phyloP scores from a whole-genome alignment of 306 rosid genomes.

The Gastrolobium villosum region DNA sequence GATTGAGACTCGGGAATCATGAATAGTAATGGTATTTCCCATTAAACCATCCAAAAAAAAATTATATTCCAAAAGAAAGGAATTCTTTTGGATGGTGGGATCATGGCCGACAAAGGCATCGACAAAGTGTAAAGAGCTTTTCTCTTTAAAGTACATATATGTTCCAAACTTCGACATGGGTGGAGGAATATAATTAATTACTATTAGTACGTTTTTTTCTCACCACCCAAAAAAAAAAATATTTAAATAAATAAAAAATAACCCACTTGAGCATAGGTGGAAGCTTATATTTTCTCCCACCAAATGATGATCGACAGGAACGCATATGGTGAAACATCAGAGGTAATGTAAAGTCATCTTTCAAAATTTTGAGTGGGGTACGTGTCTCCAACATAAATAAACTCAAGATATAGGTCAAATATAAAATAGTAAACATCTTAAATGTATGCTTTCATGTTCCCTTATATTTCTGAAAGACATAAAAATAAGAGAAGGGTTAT shows the following conservation, averaged over 20 bases:
- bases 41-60: not conserved
- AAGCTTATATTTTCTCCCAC: slow-evolving; percentile 66
- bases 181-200: slow-evolving; percentile 69
- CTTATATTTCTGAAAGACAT: too few relatives aligned
- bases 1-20: slow-evolving; percentile 1
- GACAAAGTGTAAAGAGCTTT: slow-evolving; percentile 64
- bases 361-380: slow-evolving; percentile 69
- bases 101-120: slow-evolving; percentile 93
- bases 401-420: slow-evolving; percentile 55
- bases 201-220: slow-evolving; percentile 10
- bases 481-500: too few relatives aligned
- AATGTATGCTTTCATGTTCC: too few relatives aligned
- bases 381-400: slow-evolving; percentile 58
- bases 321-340: slow-evolving; percentile 82
- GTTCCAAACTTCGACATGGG: slow-evolving; percentile 79
- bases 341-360: slow-evolving; percentile 41
- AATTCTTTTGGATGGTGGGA: slow-evolving; percentile 59
- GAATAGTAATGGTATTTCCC: slow-evolving; percentile 3
- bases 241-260: too few relatives aligned
- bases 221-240: not conserved
- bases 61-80: slow-evolving; percentile 15
- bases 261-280: slow-evolving; percentile 61
- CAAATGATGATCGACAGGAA: slow-evolving; percentile 85
- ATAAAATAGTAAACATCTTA: slow-evolving; percentile 32
- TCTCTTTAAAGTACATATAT: slow-evolving; percentile 78